Conservation (phyloP, 225 moss, liverwort and hornwort genomes). For the Antitrichia curtipendula region DNA sequence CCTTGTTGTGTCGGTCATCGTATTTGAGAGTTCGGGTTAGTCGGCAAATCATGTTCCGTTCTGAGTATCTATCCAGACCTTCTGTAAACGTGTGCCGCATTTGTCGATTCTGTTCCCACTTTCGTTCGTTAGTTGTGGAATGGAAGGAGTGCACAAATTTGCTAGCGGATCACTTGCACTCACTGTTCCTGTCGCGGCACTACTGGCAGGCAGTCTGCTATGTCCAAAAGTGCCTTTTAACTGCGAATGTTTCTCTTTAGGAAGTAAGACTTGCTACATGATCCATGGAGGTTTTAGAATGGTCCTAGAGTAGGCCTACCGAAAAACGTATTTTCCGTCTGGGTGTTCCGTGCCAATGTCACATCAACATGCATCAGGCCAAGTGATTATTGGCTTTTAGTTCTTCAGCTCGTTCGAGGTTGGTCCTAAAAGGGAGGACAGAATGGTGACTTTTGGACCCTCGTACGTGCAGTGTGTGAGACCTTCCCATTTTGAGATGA, state of each 20-base stretch:
- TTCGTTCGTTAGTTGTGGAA: slow-evolving; percentile 24
- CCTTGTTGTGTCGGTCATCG: slow-evolving; percentile 3
- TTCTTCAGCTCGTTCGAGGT: slow-evolving; percentile 44
- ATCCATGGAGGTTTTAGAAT: slow-evolving; percentile 11
- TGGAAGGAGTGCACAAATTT: slow-evolving; percentile 12
- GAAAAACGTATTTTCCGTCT: background rate
- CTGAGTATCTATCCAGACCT: background rate
- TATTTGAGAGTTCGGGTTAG: background rate
- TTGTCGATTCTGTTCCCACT: slow-evolving; percentile 6
- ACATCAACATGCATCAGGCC: slow-evolving; percentile 31
- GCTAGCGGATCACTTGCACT: slow-evolving; percentile 13
- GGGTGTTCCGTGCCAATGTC: slow-evolving; percentile 4
- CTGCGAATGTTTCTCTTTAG: slow-evolving; percentile 11
- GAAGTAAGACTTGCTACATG: background rate
- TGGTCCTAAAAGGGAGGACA: slow-evolving; percentile 31
- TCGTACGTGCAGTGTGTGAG: slow-evolving; percentile 67
- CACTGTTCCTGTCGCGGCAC: slow-evolving; percentile 16
- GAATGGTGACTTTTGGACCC: slow-evolving; percentile 61
- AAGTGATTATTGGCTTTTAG: slow-evolving; percentile 36
- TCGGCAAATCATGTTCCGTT: background rate
- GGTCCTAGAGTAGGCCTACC: slow-evolving; percentile 2
- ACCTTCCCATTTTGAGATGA: slow-evolving; percentile 47
- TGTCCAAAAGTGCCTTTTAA: background rate
- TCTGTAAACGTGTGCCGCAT: background rate
- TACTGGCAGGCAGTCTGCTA: slow-evolving; percentile 12